These are phyloP conservation scores for Copromyces sp. DNA, from an alignment of 495 filamentous ascomycete species.

Conservation along the genomic window DNA sequence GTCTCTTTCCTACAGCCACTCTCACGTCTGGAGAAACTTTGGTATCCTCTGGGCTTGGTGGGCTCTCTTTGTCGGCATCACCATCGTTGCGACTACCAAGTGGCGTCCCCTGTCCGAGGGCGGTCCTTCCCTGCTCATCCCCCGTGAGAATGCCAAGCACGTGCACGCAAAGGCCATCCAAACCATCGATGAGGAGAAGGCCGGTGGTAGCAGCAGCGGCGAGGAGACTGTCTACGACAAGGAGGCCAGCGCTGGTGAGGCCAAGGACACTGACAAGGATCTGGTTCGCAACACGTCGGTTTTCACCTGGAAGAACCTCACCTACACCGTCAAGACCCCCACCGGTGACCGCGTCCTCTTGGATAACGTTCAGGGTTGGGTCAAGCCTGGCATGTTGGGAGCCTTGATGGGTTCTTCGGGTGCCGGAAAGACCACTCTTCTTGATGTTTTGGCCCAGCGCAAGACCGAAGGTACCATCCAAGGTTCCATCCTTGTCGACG, in stretches of 20 bases:
- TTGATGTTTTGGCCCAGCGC: constrained; percentile 63
- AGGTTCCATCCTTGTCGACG: constrained; percentile 71
- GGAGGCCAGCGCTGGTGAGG: background rate
- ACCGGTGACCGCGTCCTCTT: constrained; percentile 49
- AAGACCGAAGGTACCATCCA: constrained; percentile 58
- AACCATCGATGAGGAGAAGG: constrained; percentile 32
- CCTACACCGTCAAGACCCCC: constrained; percentile 55
- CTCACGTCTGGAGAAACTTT: constrained; percentile 73
- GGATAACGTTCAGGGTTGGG: constrained; percentile 62
- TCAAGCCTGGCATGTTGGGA: constrained; percentile 68
- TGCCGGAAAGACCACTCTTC: constrained; percentile 62
- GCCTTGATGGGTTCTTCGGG: constrained; percentile 78
- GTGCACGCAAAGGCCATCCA: constrained; percentile 16
- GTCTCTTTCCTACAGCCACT: constrained; percentile 50
- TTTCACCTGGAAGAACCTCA: constrained; percentile 52
- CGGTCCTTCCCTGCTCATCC: constrained; percentile 22
- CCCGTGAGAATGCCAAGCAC: constrained; percentile 23
- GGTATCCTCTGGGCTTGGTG: constrained; percentile 61
- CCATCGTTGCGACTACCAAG: constrained; percentile 45
- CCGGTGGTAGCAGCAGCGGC: constrained; percentile 6
- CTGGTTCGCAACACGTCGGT: constrained; percentile 41
- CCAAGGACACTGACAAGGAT: constrained; percentile 22
- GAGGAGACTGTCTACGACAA: constrained; percentile 30
- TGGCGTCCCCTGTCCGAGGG: constrained; percentile 38
- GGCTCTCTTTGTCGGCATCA: constrained; percentile 56